These are phyloP conservation scores for Pyrus betulifolia DNA, from an alignment of 306 rosid species.

Conservation along the genomic window DNA sequence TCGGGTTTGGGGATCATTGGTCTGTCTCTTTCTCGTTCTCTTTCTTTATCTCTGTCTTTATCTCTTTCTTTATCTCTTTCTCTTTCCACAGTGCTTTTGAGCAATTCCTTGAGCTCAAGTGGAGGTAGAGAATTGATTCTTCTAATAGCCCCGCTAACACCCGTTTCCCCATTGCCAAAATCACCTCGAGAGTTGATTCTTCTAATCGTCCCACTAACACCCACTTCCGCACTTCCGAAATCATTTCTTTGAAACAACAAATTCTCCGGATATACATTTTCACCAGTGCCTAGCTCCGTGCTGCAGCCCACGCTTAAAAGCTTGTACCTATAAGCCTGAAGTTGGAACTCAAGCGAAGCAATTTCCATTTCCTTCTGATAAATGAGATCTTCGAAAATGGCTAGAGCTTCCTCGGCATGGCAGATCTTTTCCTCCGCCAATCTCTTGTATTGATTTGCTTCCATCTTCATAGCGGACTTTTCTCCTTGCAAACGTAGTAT, in stretches of 20 bases:
- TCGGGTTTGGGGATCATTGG: conserved; percentile 32
- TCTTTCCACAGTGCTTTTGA: conserved; percentile 23
- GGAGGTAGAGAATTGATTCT: conserved; percentile 71
- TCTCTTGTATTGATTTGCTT: conserved; percentile 83
- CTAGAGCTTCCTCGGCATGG: conserved; percentile 72
- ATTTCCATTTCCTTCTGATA: conserved; percentile 81
- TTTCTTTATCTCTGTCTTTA: conserved; percentile 7
- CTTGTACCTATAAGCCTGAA: conserved; percentile 60
- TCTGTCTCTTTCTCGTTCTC: conserved; percentile 23
- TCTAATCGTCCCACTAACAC: conserved; percentile 28
- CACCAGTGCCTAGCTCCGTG: conserved; percentile 43
- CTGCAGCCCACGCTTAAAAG: conserved; percentile 46
- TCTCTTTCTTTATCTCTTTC: conserved; percentile 14
- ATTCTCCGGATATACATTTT: conserved; percentile 46
- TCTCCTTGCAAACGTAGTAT: conserved; percentile 90
- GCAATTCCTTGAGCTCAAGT: conserved; percentile 29
- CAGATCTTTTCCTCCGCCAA: conserved; percentile 84
- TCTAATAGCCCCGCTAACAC: conserved; percentile 26
- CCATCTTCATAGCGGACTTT: conserved; percentile 90
- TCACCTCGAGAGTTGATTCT: conserved; percentile 52
- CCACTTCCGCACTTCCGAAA: conserved; percentile 25
- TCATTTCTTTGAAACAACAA: conserved; percentile 32
- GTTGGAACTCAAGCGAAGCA: conserved; percentile 70
- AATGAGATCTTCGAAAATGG: conserved; percentile 58
- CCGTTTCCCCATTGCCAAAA: conserved; percentile 25